phyloP scores from a whole-genome alignment of 345 rosid species.

The Lumnitzera racemosa region DNA sequence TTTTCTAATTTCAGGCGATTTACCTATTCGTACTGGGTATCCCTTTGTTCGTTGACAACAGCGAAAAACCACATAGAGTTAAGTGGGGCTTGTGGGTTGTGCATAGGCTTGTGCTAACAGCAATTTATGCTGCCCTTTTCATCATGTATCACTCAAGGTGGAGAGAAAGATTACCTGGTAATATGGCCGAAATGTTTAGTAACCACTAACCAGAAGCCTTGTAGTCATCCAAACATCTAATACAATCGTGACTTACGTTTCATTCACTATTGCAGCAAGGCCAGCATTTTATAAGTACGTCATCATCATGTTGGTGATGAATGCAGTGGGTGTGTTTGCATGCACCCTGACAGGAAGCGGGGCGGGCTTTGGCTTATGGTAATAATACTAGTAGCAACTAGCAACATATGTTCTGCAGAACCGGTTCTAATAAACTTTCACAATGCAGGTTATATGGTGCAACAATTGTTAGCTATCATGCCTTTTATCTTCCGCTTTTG shows the following conservation, averaged over 20 bases:
- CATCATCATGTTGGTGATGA: conserved; percentile 52
- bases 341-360: conserved; percentile 58
- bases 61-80: conserved; percentile 33
- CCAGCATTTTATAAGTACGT: conserved; percentile 84
- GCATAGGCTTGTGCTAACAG: conserved; percentile 73
- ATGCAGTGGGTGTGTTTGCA: conserved; percentile 53
- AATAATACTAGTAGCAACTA: conserved; percentile 19
- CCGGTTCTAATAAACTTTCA: not conserved
- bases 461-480: conserved; percentile 66
- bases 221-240: too few species aligned
- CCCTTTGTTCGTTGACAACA: conserved; percentile 63
- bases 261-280: conserved; percentile 49
- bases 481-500: conserved; percentile 78
- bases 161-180: conserved; percentile 88
- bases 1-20: conserved; percentile 37
- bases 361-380: conserved; percentile 74
- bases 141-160: conserved; percentile 75
- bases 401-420: not conserved
- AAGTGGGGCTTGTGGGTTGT: conserved; percentile 85
- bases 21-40: conserved; percentile 70
- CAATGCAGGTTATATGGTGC: conserved; percentile 63
- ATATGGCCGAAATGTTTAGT: not conserved
- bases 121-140: conserved; percentile 57
- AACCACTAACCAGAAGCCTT: too few species aligned
- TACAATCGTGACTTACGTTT: not conserved